Base-by-base conservation (phyloP, 2,329 filamentous ascomycete genomes). In the Colletotrichum sojae region DNA sequence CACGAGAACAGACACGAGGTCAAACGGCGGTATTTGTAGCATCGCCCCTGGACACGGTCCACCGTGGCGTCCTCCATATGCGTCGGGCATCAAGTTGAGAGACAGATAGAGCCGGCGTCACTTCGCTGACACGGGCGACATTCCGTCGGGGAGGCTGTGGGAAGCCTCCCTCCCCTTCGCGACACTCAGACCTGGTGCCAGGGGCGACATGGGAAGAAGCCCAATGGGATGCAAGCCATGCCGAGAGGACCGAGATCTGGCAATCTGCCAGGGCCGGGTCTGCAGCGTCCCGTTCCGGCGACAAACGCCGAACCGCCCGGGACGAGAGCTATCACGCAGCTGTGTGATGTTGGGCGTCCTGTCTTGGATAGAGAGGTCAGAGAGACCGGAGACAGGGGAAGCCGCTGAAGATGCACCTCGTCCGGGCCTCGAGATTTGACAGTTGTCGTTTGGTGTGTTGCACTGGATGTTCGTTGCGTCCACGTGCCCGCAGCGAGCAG, bases 281-380 rank as follows among this genome's bases (percentile, higher is more conserved):
- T 66, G 61, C 62, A 66, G 36, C 55, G 22, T 66, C 36, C 66
- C 55, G 66, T 36, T 22, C 66, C 62, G 66, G 55, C 39, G 31
- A 22, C 54, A 65, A 65, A 69, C 66, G 61, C 22, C 15, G 49
- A 46, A 45, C 40, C 20, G 31, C 36, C 22, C 49, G 31, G 48
- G 46, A 20, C 20, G 12, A 51, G 10, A 49, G 20, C 54, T 27
- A 18, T 51, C 45, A 59, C 18, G 49, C 36, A 18, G 12, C 60
- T 15, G 40, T 45, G 18, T 31, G 25, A 6, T 39, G 6, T 46
- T 52, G 22, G 43, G 6, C 31, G 31, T 10, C 20, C 15, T 55
- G 31, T 20, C 46, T 54, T 60, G 20, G 45, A 43, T 55, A 22
- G 66, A 59, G n/a, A 43, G 40, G 15, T 36, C 31, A 39, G 18